phyloP scores from a whole-genome alignment of 257 asterid species.

The Capsicum pubescens region DNA sequence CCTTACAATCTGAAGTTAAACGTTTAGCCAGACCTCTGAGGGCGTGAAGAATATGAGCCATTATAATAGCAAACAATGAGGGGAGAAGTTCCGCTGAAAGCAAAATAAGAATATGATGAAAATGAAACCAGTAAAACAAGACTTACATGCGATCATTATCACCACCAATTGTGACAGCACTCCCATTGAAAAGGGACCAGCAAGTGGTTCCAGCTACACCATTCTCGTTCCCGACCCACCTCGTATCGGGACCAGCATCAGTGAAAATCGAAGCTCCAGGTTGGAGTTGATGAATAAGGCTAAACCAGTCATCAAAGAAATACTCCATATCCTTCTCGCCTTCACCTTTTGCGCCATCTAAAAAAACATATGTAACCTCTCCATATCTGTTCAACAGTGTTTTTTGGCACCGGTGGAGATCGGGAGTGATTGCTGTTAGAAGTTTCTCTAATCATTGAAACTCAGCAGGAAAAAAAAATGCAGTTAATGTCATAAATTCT shows the following conservation, averaged over 20 bases:
- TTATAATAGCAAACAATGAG: neutral
- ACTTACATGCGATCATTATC: slow-evolving; percentile 61
- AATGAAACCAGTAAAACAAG: slow-evolving; percentile 12
- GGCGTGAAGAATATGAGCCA: neutral
- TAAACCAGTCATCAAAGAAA: slow-evolving; percentile 85
- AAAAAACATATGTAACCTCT: slow-evolving; percentile 67
- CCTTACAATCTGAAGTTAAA: no score
- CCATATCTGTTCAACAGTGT: slow-evolving; percentile 64
- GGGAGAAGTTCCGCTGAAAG: neutral
- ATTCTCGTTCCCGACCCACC: slow-evolving; percentile 94
- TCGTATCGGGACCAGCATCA: slow-evolving; percentile 87
- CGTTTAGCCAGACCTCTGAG: no score
- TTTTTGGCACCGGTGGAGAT: neutral
- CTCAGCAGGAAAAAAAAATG: neutral
- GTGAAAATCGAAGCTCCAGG: slow-evolving; percentile 80
- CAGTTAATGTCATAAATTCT: neutral
- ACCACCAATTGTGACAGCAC: slow-evolving; percentile 62
- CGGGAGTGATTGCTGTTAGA: neutral
- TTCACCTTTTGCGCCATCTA: slow-evolving; percentile 93
- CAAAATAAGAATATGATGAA: slow-evolving; percentile 13
- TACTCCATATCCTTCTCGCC: slow-evolving; percentile 94
- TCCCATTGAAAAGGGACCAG: slow-evolving; percentile 89
- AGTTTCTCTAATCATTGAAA: neutral
- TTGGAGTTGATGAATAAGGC: slow-evolving; percentile 84
- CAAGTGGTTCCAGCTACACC: slow-evolving; percentile 83